Evolutionary conservation across 768 basidiomycete species (phyloP).

Genomic region (Auricularia sp.): DNA sequence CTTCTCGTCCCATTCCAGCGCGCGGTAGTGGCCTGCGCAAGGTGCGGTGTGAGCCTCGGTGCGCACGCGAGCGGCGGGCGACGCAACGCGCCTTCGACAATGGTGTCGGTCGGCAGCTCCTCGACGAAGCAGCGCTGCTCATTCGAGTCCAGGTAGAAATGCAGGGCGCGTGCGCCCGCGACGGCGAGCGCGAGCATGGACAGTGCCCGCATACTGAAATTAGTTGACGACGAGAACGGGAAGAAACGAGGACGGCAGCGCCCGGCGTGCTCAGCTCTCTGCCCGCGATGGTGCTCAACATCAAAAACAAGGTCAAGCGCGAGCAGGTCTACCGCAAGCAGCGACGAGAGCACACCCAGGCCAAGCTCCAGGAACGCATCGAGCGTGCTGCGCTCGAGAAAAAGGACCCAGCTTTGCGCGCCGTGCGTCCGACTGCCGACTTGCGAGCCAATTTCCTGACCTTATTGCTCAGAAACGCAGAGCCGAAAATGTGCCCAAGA

Average conservation of each 20-base stretch:
- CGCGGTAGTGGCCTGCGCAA: constrained; percentile 75
- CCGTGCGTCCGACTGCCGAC: constrained; percentile 10
- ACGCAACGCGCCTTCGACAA: constrained; percentile 67
- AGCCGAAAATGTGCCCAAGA: constrained; percentile 77
- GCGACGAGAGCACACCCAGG: constrained; percentile 70
- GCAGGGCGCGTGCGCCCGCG: constrained; percentile 60
- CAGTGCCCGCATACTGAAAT: background rate
- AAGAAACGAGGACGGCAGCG: too few relatives aligned
- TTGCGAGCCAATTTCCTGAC: background rate
- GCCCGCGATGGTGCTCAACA: constrained; percentile 18
- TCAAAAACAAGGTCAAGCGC: constrained; percentile 84
- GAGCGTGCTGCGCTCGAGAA: constrained; percentile 70
- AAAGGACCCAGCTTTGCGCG: constrained; percentile 66
- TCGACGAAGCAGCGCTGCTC: constrained; percentile 94
- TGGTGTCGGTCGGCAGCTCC: constrained; percentile 90
- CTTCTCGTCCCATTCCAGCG: constrained; percentile 81
- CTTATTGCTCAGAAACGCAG: constrained; percentile 54
- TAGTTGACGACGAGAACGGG: background rate
- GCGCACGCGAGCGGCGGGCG: constrained; percentile 2
- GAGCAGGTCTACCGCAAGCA: constrained; percentile 63
- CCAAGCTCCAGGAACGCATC: constrained; percentile 71
- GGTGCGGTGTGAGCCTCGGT: constrained; percentile 2
- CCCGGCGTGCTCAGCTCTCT: background rate
- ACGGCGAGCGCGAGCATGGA: constrained; percentile 30
- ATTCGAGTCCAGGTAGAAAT: constrained; percentile 93